A percentile compares a stretch with the other conserved stretches of the same genome.
Evolutionary conservation across 371 early-diverging fungal species (phyloP).

Genomic region (Globomyces sp.): DNA sequence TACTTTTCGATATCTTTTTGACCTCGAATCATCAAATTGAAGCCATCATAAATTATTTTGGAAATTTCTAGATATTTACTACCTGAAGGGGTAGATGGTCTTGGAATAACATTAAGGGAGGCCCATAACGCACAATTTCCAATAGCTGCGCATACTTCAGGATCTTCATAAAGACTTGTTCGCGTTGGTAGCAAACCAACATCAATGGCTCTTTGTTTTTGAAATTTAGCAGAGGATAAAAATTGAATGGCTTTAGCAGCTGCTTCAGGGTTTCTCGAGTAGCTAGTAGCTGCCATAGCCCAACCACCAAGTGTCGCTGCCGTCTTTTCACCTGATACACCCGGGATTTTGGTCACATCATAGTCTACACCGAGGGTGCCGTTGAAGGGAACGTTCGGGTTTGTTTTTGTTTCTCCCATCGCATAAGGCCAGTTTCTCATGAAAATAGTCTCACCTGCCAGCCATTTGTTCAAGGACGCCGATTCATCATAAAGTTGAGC

Average conservation of each 20-base stretch:
- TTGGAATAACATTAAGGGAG: conserved; percentile 18
- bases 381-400: conserved; percentile 12
- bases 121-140: too few relatives aligned
- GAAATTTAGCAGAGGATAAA: conserved; percentile 21
- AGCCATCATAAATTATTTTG: conserved; percentile 18
- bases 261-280: conserved; percentile 14
- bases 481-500: too few relatives aligned
- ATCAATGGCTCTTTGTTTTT: conserved; percentile 16
- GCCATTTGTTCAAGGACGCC: too few relatives aligned
- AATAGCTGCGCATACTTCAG: too few relatives aligned
- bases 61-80: conserved; percentile 22
- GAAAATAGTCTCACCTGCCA: conserved; percentile 16
- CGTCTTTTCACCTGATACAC: conserved; percentile 1
- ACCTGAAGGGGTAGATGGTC: conserved; percentile 20
- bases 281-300: conserved; percentile 21
- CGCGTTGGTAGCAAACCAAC: conserved; percentile 22
- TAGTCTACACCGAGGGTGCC: conserved; percentile 1
- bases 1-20: conserved; percentile 10
- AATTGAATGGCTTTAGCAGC: conserved; percentile 17
- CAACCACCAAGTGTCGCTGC: conserved; percentile 29
- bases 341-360: conserved; percentile 18
- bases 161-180: too few relatives aligned
- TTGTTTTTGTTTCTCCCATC: conserved; percentile 1
- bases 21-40: conserved; percentile 16
- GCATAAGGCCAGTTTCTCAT: conserved; percentile 22